phyloP scores from a whole-genome alignment of 495 filamentous ascomycete species.

The Patellaria atrata region DNA sequence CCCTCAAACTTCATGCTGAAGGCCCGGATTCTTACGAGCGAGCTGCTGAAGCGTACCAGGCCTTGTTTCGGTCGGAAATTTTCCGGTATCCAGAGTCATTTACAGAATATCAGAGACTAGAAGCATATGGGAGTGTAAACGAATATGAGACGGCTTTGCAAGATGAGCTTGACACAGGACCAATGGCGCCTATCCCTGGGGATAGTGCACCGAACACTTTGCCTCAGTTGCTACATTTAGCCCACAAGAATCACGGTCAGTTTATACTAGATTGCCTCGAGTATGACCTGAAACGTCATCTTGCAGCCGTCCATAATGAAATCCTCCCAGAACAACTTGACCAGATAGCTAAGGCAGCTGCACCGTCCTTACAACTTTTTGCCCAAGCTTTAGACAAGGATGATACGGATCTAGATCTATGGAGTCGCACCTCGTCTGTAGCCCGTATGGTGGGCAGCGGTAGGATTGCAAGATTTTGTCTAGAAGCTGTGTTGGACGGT shows the following conservation, averaged over 20 bases:
- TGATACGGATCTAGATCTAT: slow-evolving; percentile 86
- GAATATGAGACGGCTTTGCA: slow-evolving; percentile 31
- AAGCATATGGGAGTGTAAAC: slow-evolving; percentile 42
- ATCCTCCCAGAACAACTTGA: neutral
- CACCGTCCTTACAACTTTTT: slow-evolving; percentile 46
- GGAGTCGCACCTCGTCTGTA: slow-evolving; percentile 71
- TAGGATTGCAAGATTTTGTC: slow-evolving; percentile 67
- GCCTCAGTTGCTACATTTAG: slow-evolving; percentile 77
- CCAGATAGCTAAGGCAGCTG: slow-evolving; percentile 25
- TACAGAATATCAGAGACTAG: slow-evolving; percentile 57
- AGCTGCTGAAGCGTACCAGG: slow-evolving; percentile 69
- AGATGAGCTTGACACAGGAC: slow-evolving; percentile 18
- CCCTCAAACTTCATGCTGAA: slow-evolving; percentile 82
- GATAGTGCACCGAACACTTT: slow-evolving; percentile 66
- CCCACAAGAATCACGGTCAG: slow-evolving; percentile 90
- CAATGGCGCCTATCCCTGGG: slow-evolving; percentile 29
- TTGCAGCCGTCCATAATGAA: slow-evolving; percentile 10
- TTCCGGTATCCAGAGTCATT: slow-evolving; percentile 78
- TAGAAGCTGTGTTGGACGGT: slow-evolving; percentile 80
- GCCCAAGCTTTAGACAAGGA: slow-evolving; percentile 71
- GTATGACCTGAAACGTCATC: slow-evolving; percentile 31
- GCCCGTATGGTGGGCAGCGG: slow-evolving; percentile 59
- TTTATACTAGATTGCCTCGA: slow-evolving; percentile 68
- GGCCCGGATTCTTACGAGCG: slow-evolving; percentile 60
- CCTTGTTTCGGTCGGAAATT: slow-evolving; percentile 80